Base-by-base conservation (phyloP, 2,329 filamentous ascomycete species). In the Aspergillus sp. region DNA sequence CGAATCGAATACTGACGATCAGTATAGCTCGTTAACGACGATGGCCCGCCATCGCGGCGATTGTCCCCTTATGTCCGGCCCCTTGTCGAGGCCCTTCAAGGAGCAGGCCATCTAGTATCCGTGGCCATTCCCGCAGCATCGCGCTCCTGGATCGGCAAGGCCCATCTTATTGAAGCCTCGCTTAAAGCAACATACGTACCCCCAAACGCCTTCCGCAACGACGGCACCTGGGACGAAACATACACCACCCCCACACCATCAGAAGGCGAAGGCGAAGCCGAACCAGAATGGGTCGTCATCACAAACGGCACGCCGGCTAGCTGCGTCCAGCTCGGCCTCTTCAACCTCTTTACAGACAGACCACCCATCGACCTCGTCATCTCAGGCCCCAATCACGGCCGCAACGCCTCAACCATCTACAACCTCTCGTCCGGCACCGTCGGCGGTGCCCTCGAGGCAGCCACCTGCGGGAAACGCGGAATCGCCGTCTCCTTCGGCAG, bases 101-200 rank as follows among this genome's bases (percentile, higher is more conserved):
- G 80, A 58, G 85, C 87, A 40, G 91, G 91, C 27, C 93, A 96
- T 76, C 81, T 78, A 27, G 90, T 97, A 66, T 96, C 90, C 14
- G 92, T 97, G 61, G 90, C 92, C 65, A 85, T 97, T 37, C 93
- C 93, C 6, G 85, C 96, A 71, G 87, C 86, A 5, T 93, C 96
- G 73, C 87, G 93, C 53, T 96, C 91, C 19, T 97, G 93, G 93
- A 96, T 97, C 71, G 92, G 91, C 66, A 97, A 97, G 80, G 93
- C 93, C 1, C 93, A 97, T 76, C 88, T 97, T 70, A 93, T 96
- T 69, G 92, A 92, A 62, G 87, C 92, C 73, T 87, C 88, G 2
- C 83, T 95, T 60, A 90, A 87, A 74, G 91, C 91, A 6, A 81
- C 84, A 41, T 96, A 93, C 79, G 95, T 91, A 74, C 87, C 87